phyloP scores from a whole-genome alignment of 306 rosid species.

The Amphicarpaea edgeworthii region DNA sequence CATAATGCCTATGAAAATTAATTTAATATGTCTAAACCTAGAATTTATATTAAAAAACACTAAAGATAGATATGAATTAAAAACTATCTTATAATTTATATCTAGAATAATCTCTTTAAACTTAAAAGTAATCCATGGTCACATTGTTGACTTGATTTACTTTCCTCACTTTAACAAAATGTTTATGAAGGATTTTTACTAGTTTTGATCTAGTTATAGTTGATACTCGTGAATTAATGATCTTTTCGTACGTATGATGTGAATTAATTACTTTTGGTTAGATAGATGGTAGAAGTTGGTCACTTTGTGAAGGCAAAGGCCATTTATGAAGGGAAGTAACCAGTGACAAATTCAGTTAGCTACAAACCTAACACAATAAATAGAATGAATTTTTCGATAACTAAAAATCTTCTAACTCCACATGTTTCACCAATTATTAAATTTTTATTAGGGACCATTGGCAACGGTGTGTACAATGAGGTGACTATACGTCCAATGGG shows the following conservation, averaged over 20 bases:
- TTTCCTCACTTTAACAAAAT: neutral
- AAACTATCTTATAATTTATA: neutral
- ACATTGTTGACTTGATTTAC: neutral
- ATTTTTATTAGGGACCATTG: conserved; percentile 51
- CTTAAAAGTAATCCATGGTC: neutral
- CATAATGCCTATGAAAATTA: neutral
- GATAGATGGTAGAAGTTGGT: conserved; percentile 45
- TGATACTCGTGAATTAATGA: conserved; percentile 3
- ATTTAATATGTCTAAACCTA: conserved; percentile 10
- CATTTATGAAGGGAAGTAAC: conserved; percentile 67
- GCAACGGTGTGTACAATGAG: conserved; percentile 37
- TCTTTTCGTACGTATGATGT: neutral
- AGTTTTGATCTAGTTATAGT: conserved; percentile 17
- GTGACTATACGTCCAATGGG: conserved; percentile 29
- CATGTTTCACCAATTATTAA: conserved; percentile 48
- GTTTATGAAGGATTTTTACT: neutral
- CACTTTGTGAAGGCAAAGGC: conserved; percentile 48
- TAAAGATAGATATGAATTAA: neutral
- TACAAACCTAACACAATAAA: conserved; percentile 68
- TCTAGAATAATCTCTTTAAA: neutral
- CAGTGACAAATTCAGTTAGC: conserved; percentile 65
- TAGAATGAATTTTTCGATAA: conserved; percentile 51
- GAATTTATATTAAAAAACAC: neutral
- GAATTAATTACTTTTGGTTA: conserved; percentile 31
- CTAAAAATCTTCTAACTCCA: conserved; percentile 44